A percentile compares a stretch with the other conserved stretches of the same genome.
Conservation (phyloP, 495 filamentous ascomycete genomes). For the Penicillium dipodomyicola region DNA sequence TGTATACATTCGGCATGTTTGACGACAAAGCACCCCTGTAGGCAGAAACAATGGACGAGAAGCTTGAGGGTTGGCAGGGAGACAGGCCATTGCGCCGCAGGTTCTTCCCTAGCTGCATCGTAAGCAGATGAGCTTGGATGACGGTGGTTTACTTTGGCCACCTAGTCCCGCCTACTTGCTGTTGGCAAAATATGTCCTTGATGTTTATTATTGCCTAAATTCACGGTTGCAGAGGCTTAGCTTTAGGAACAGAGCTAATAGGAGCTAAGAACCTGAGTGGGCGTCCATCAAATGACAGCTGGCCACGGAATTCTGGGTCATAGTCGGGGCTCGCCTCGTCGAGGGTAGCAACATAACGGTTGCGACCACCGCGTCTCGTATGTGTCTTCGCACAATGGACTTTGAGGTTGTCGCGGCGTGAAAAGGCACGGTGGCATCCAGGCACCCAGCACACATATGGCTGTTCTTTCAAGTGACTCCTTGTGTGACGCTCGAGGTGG, state of each 20-base stretch:
- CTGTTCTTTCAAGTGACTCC: constrained; percentile 55
- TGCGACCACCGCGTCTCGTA: constrained; percentile 48
- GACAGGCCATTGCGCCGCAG: no score
- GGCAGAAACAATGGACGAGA: no score
- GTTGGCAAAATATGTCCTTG: not conserved
- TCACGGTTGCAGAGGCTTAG: not conserved
- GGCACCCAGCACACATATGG: constrained; percentile 51
- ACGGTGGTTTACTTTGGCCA: no score
- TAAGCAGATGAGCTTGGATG: no score
- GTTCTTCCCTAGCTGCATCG: no score
- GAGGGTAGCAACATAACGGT: constrained; percentile 47
- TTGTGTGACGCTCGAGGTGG: constrained; percentile 64
- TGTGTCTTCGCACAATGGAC: constrained; percentile 50
- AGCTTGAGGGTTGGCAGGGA: no score
- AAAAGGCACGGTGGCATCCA: constrained; percentile 45
- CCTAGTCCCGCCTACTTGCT: not conserved
- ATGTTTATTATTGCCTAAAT: not conserved
- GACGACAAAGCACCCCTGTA: not conserved
- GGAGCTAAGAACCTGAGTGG: not conserved
- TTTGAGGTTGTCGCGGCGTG: constrained; percentile 49
- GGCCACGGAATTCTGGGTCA: constrained; percentile 47
- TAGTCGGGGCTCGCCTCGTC: constrained; percentile 46
- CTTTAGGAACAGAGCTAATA: not conserved
- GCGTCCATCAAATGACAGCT: constrained; percentile 19
- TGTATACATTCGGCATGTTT: no score